Evolutionary conservation across 768 basidiomycete genomes (phyloP), one percentile per base, ranked within the genome.

Genomic region (Tricholoma matsutake): DNA sequence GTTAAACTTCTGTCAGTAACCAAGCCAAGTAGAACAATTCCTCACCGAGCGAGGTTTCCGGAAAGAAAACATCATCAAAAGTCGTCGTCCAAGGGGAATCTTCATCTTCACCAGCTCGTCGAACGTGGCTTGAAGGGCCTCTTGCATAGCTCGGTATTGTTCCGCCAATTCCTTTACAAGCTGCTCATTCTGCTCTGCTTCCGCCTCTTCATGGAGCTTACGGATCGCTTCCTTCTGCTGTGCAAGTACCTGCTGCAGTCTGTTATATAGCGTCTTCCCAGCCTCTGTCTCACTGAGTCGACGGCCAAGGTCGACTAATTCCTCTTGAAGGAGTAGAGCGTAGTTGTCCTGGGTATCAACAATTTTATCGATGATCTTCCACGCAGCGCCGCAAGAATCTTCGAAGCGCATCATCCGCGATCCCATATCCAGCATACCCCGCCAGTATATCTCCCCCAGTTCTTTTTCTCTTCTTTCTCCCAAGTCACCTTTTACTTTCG

Each of bases 381-480:
- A 68, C 18, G 76, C 75, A 7, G 71, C 71, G 3, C 60, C 60
- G 7, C 16, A 32, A 0, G 65, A 63, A 4, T 61, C 63, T 2
- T 58, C 34, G 53, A 76, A 71, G 10, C 71, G 73, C 31, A 62
- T 59, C 32, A 66, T 43, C 28, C 39, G 61, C 13, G 76, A 70
- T 10, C 76, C 75, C 29, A 62, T 61, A n/a, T 63, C 59, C n/a
- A 71, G 37, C 67, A 72, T 65, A 4, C 43, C 49, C 34, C 66
- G 64, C 70, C 73, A 81, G 57, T 73, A 79, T n/a, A 61, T 66
- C 20, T 45, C 34, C 45, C 59, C 53, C 20, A 78, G 68, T 56
- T 76, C 64, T 18, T 56, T 35, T 54, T 74, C 75, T 13, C 77
- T 69, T 45, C 45, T 49, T 25, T 63, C 39, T 4, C 72, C 76